phyloP scores from a whole-genome alignment of 129 eudicot genomes.

The Pittosporum tobira region DNA sequence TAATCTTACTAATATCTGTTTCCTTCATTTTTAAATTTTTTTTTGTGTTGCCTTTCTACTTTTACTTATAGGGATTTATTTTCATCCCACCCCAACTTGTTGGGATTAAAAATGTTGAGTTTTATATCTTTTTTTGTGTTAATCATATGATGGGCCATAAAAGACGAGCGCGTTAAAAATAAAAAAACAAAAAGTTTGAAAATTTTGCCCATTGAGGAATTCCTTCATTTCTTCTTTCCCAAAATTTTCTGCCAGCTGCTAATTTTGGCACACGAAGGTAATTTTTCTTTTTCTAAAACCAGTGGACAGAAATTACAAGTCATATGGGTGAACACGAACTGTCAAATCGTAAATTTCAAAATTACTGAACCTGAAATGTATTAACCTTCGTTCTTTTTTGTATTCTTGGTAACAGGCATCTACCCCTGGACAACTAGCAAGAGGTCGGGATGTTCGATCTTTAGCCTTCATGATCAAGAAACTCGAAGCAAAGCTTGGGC shows the following conservation, averaged over 20 bases:
- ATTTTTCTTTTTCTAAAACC: not conserved
- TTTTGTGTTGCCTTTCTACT: too few species aligned
- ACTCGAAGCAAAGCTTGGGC: slow-evolving; percentile 63
- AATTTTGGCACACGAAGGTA: not conserved
- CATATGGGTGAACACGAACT: not conserved
- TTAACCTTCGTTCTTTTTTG: not conserved
- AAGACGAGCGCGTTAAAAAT: not conserved
- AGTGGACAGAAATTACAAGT: not conserved
- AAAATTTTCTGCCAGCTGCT: not conserved
- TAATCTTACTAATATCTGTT: too few species aligned
- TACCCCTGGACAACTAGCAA: slow-evolving; percentile 42
- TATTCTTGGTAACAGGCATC: slow-evolving; percentile 30
- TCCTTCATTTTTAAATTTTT: too few species aligned
- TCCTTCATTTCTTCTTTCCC: not conserved
- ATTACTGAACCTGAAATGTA: not conserved
- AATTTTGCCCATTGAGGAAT: not conserved
- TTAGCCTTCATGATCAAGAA: slow-evolving; percentile 48
- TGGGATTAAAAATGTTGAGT: too few species aligned
- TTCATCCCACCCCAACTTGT: too few species aligned
- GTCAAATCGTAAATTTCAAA: not conserved
- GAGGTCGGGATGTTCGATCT: slow-evolving; percentile 67
- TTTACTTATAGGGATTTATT: too few species aligned
- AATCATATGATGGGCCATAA: not conserved
- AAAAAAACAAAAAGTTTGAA: not conserved
- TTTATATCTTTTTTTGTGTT: not conserved